Conservation (phyloP, 2,329 filamentous ascomycete species). For the Botrytis galanthina region DNA sequence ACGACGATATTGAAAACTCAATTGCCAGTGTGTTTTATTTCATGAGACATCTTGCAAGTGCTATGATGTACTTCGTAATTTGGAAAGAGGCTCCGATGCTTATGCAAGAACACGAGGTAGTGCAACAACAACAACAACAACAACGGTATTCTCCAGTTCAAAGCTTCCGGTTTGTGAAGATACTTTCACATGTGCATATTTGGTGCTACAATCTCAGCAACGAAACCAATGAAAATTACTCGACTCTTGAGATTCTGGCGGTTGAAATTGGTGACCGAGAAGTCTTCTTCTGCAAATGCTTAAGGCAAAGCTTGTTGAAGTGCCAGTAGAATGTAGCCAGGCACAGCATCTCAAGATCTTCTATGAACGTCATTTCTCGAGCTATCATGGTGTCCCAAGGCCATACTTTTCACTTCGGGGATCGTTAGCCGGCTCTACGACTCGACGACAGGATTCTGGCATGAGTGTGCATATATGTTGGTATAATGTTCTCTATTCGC, state of each 20-base stretch:
- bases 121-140: not conserved
- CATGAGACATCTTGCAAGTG: not conserved
- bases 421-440: not conserved
- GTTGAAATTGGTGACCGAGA: not conserved
- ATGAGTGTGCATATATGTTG: not conserved
- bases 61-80: not conserved
- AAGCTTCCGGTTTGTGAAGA: not conserved
- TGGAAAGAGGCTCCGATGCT: not conserved
- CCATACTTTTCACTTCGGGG: not conserved
- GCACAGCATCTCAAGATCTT: not conserved
- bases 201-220: not conserved
- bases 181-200: not conserved
- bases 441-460: not conserved
- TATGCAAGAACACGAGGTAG: not conserved
- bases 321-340: not conserved
- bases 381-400: not conserved
- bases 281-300: not conserved
- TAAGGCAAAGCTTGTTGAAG: not conserved
- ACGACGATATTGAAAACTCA: not conserved
- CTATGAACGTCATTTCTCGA: not conserved
- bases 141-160: not conserved
- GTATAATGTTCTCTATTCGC: not conserved
- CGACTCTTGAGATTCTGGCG: not conserved
- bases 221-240: not conserved
- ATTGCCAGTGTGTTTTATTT: not conserved